Evolutionary conservation across 2,329 filamentous ascomycete genomes (phyloP), one percentile per base, ranked within the genome.

Genomic region (Aspergillus novoparasiticus): DNA sequence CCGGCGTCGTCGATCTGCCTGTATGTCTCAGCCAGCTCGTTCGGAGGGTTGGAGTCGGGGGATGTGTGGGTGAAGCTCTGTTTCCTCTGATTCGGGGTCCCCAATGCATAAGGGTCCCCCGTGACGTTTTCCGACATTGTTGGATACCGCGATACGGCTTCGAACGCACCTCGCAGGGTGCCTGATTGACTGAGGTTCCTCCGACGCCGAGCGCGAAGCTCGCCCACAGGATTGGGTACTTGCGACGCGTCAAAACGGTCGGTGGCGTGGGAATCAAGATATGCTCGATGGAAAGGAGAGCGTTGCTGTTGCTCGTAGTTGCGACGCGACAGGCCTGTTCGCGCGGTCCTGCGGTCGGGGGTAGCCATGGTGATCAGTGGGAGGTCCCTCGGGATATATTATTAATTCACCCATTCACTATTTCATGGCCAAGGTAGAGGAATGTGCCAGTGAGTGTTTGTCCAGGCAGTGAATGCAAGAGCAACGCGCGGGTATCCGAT

Each of bases 161-260:
- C 73, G 66, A 79, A 81, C 21, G 79, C 77, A 58, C 75, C 76
- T 57, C 75, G 76, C 58, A 81, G 64, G 10, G 77, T 79, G 34
- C 74, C 74, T 16, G 79, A 77, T 48, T 75, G 66, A 50, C 73
- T 74, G 61, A 78, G 74, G 43, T 69, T 75, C 50, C 72, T 70
- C 57, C 75, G 76, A 48, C 73, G 68, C 55, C 72, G 71, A 43
- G 69, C 59, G 39, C 65, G 72, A 69, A 74, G 72, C 60, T 71
- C 71, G 23, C 69, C 68, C 23, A 72, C 70, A 23, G 73, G 70
- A 21, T 67, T 74, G 10, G 72, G 69, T 50, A 71, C 72, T 53
- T 71, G 70, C 41, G 73, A 71, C 61, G 68, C 63, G 57, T 76
- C 68, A 46, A 75, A 66, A 46, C 73, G 69, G 61, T 74, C 70